These are phyloP conservation scores for Besnoitia besnoiti DNA, from an alignment of 169 alveolate genomes.

Conservation along the genomic window DNA sequence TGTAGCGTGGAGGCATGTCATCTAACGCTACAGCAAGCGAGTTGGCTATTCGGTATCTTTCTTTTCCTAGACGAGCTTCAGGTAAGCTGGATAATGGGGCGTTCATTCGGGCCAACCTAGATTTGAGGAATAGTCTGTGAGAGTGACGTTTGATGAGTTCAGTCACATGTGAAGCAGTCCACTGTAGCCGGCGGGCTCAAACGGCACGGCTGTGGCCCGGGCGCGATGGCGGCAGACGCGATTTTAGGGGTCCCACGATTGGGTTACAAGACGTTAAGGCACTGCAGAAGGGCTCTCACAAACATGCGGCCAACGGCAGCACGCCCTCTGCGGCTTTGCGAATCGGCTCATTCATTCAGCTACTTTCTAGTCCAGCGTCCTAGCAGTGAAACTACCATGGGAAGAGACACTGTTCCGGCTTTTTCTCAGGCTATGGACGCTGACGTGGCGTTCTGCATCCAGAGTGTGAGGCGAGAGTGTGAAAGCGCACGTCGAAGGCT, in stretches of 20 bases:
- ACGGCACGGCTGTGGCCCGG: not conserved
- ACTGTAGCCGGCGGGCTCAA: not conserved
- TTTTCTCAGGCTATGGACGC: constrained; percentile 24
- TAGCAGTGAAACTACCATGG: too few relatives aligned
- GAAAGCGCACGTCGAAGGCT: constrained; percentile 5
- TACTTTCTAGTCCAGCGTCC: too few relatives aligned
- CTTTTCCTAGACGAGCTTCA: constrained; percentile 10
- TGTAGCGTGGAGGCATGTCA: not conserved
- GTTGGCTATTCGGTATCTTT: constrained; percentile 23
- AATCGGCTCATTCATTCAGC: too few relatives aligned
- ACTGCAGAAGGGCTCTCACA: too few relatives aligned
- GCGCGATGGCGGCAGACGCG: not conserved
- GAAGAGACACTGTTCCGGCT: too few relatives aligned
- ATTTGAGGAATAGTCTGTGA: too few relatives aligned
- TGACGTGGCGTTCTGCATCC: constrained; percentile 22
- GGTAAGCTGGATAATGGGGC: not conserved
- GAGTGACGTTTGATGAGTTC: not conserved
- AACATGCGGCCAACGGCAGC: too few relatives aligned
- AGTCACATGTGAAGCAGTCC: not conserved
- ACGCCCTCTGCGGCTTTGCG: too few relatives aligned
- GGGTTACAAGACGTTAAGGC: not conserved
- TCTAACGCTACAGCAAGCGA: constrained; percentile 24
- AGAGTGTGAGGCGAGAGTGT: not conserved
- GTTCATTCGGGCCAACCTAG: too few relatives aligned
- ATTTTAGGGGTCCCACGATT: not conserved